Evolutionary conservation across 148 eudicot species (phyloP).

Genomic region (Nepenthes mirabilis): DNA sequence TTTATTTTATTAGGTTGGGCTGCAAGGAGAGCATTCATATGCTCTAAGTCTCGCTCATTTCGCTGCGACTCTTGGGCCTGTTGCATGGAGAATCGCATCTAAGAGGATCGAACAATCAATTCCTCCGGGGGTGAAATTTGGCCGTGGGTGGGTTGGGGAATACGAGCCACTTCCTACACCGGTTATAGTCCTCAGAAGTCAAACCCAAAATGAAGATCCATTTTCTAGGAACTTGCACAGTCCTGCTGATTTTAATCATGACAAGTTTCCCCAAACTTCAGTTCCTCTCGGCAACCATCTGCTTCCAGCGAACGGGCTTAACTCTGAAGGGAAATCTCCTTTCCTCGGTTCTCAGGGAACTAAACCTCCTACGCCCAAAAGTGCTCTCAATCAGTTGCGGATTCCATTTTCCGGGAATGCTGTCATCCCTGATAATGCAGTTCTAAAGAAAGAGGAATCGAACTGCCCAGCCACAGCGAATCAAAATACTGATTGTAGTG

Average conservation of each 20-base stretch:
- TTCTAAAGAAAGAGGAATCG: conserved; percentile 34
- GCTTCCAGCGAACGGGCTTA: conserved; percentile 11
- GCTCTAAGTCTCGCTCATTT: conserved; percentile 82
- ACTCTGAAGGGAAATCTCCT: conserved; percentile 12
- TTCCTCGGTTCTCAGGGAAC: conserved; percentile 14
- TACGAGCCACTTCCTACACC: conserved; percentile 75
- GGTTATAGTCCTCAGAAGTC: conserved; percentile 19
- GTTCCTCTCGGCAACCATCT: neutral
- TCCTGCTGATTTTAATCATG: conserved; percentile 8
- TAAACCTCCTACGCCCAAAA: neutral
- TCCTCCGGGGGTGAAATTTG: conserved; percentile 57
- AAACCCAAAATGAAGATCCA: conserved; percentile 24
- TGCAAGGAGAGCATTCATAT: conserved; percentile 58
- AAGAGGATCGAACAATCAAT: conserved; percentile 57
- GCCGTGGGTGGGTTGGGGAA: conserved; percentile 95
- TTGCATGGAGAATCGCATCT: conserved; percentile 80
- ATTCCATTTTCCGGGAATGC: conserved; percentile 22
- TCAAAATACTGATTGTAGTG: conserved; percentile 19
- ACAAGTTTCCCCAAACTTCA: neutral
- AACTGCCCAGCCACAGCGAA: conserved; percentile 27
- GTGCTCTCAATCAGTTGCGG: conserved; percentile 17
- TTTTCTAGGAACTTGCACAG: conserved; percentile 12
- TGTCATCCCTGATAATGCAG: conserved; percentile 22
- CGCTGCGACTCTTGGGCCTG: conserved; percentile 76
- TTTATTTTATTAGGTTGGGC: conserved; percentile 41